Conservation (phyloP, 1,284 basidiomycete species). For the Termitomyces sp. region DNA sequence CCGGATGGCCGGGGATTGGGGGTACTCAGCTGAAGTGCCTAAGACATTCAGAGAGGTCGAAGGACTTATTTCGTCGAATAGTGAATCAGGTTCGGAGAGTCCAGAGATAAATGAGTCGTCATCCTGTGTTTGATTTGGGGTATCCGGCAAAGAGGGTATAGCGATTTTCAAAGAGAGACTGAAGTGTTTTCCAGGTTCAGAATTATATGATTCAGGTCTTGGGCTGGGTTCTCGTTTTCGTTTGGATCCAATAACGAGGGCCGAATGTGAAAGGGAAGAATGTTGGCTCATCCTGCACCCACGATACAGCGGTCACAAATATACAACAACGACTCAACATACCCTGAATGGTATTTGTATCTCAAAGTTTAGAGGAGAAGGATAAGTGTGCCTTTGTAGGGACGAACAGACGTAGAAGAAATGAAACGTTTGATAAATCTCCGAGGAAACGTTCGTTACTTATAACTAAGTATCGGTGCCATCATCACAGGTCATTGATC, state of each 20-base stretch:
- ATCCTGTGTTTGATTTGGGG: not conserved
- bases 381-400: not conserved
- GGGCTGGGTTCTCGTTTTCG: conserved; percentile 10
- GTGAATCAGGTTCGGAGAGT: conserved; percentile 21
- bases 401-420: not conserved
- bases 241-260: conserved; percentile 6
- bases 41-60: conserved; percentile 24
- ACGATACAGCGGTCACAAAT: not conserved
- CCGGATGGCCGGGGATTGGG: conserved; percentile 19
- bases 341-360: not conserved
- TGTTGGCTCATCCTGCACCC: conserved; percentile 10
- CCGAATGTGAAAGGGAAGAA: not conserved
- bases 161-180: conserved; percentile 15
- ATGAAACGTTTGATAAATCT: not conserved
- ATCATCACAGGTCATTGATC: not conserved
- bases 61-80: conserved; percentile 20
- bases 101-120: conserved; percentile 13
- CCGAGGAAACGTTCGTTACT: not conserved
- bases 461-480: too few relatives aligned
- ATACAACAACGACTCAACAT: not conserved
- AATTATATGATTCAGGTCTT: not conserved
- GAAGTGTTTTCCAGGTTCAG: conserved; percentile 12
- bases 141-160: conserved; percentile 13
- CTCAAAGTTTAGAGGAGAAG: not conserved
- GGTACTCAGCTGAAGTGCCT: conserved; percentile 10